Percentiles rank a stretch among this genome's conserved stretches.
These are phyloP conservation scores for Aspergillus hiratsukae DNA, from an alignment of 2,329 filamentous ascomycete genomes.

Conservation along the genomic window DNA sequence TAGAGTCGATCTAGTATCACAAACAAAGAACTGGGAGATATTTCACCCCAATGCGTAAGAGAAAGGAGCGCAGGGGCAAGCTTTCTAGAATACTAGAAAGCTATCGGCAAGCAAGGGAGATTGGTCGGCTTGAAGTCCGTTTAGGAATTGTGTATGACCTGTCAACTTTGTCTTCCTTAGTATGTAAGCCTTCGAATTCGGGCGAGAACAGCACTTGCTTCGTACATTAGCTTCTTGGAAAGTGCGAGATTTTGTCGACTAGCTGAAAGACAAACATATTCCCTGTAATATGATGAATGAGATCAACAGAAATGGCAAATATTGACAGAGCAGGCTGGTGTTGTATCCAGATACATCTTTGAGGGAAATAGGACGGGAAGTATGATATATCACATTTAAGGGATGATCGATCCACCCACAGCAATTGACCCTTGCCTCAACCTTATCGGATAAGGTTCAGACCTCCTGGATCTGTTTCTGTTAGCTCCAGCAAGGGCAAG, in stretches of 20 bases:
- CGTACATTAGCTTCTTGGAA: not conserved
- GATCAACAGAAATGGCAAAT: not conserved
- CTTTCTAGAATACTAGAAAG: not conserved
- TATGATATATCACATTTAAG: not conserved
- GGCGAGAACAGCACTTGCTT: not conserved
- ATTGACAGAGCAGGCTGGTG: not conserved
- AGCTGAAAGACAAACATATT: not conserved
- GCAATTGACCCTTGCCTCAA: not conserved
- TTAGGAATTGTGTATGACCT: not conserved
- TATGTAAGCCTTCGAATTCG: not conserved
- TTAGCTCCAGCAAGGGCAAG: not conserved
- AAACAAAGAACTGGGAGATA: not conserved
- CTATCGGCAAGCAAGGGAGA: not conserved
- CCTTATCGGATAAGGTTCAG: not conserved
- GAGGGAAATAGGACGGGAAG: not conserved
- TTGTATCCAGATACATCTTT: not conserved
- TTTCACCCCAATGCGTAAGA: not conserved
- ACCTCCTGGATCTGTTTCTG: not conserved
- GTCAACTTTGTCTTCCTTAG: not conserved
- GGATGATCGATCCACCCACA: not conserved
- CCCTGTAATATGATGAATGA: not conserved
- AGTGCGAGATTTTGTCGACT: not conserved
- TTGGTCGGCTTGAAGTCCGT: not conserved
- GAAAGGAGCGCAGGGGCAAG: not conserved
- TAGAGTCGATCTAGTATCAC: not conserved